phyloP scores from a whole-genome alignment of 202 grass and related monocot genomes.

The Digitaria exilis region DNA sequence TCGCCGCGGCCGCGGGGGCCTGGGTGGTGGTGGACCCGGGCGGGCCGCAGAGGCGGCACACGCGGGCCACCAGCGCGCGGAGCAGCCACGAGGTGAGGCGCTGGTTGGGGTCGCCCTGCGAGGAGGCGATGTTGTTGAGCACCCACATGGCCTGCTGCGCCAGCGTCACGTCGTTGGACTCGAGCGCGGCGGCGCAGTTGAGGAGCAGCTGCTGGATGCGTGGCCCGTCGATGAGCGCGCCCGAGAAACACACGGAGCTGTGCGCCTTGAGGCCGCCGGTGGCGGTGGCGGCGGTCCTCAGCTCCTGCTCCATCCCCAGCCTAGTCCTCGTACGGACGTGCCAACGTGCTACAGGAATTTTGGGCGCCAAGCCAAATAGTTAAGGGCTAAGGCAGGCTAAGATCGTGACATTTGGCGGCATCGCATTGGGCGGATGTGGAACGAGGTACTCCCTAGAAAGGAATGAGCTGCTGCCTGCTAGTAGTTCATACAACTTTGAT shows the following conservation, averaged over 20 bases:
- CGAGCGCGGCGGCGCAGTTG: slow-evolving; percentile 63
- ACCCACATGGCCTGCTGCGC: slow-evolving; percentile 88
- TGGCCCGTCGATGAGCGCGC: slow-evolving; percentile 54
- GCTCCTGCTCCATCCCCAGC: slow-evolving; percentile 35
- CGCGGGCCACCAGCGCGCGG: slow-evolving; percentile 56
- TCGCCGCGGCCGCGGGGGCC: neutral
- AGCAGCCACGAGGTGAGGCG: slow-evolving; percentile 70
- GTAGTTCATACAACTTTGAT: neutral
- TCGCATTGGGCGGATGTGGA: slow-evolving; percentile 9
- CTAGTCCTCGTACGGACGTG: neutral
- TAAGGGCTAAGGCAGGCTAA: neutral
- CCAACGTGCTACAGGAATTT: neutral
- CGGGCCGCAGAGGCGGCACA: slow-evolving; percentile 52
- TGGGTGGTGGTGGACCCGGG: slow-evolving; percentile 23
- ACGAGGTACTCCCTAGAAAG: slow-evolving; percentile 1
- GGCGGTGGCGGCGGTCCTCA: neutral
- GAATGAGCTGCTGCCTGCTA: neutral
- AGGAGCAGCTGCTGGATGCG: slow-evolving; percentile 75
- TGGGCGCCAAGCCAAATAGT: neutral
- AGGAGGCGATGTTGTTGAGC: slow-evolving; percentile 80
- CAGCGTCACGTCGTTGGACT: slow-evolving; percentile 78
- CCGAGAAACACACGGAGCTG: slow-evolving; percentile 38
- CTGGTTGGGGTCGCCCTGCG: slow-evolving; percentile 61
- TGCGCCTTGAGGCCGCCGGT: slow-evolving; percentile 26
- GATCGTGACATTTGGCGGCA: slow-evolving; percentile 23